Percentiles rank a stretch among this genome's conserved stretches.
Conservation (phyloP, 495 filamentous ascomycete species). For the Usnea hakonensis region DNA sequence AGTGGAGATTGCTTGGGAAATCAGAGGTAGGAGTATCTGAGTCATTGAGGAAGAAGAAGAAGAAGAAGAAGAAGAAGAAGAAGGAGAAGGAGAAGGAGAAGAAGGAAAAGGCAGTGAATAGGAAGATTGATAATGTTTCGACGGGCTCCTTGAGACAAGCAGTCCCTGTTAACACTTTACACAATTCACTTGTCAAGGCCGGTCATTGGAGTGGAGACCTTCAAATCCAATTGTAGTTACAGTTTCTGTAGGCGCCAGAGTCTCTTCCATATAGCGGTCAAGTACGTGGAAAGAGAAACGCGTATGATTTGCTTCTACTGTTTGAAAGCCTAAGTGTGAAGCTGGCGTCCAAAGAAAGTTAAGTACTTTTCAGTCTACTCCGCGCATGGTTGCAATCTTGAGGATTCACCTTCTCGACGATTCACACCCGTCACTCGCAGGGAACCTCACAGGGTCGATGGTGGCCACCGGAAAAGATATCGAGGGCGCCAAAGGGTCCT, state of each 20-base stretch:
- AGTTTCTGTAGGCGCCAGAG: neutral
- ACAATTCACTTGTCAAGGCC: neutral
- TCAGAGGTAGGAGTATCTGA: neutral
- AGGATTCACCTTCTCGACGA: neutral
- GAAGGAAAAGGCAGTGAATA: neutral
- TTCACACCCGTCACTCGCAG: neutral
- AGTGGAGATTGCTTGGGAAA: constrained; percentile 1
- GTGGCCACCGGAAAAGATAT: neutral
- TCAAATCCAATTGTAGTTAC: neutral
- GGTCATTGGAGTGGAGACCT: constrained; percentile 7
- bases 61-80: neutral
- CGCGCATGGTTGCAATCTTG: neutral
- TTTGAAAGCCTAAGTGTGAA: neutral
- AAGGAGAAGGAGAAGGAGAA: neutral
- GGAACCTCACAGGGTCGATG: neutral
- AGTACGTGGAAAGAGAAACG: neutral
- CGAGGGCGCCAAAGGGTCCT: neutral
- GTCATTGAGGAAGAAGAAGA: neutral
- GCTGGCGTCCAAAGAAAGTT: neutral
- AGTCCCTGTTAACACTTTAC: neutral
- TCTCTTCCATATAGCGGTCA: neutral
- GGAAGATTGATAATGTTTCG: neutral
- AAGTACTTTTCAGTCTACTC: neutral
- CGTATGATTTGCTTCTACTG: neutral
- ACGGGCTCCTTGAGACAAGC: neutral